Conservation (phyloP, 441 rosid genomes). For the Jatropha podagrica region DNA sequence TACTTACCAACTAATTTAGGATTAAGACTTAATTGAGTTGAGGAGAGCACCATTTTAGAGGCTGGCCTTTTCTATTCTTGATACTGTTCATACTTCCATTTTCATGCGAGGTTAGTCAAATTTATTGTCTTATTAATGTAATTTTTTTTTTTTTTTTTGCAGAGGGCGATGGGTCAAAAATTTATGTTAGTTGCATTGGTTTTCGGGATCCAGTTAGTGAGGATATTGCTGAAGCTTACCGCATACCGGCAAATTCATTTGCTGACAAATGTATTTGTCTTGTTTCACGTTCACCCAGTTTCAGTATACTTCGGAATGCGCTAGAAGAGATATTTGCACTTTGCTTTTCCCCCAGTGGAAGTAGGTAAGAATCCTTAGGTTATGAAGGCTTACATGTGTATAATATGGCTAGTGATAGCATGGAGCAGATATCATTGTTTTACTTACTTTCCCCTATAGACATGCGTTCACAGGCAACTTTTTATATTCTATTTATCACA, state of each 20-base stretch:
- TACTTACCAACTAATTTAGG: not conserved
- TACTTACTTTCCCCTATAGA: not conserved
- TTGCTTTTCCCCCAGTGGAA: slow-evolving; percentile 83
- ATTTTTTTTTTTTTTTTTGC: slow-evolving; percentile 31
- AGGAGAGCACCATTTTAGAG: not conserved
- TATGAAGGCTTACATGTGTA: slow-evolving; percentile 13
- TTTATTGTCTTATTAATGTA: not conserved
- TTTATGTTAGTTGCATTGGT: slow-evolving; percentile 91
- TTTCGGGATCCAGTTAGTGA: slow-evolving; percentile 94
- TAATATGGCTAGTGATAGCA: not conserved
- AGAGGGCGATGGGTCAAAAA: slow-evolving; percentile 99
- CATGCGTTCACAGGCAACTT: not conserved
- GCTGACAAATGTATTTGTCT: slow-evolving; percentile 97
- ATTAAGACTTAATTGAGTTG: not conserved
- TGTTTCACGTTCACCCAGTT: slow-evolving; percentile 90
- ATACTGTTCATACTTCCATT: not conserved
- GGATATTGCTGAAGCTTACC: slow-evolving; percentile 94
- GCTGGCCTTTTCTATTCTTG: not conserved
- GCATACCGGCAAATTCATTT: slow-evolving; percentile 70
- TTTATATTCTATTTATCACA: not conserved
- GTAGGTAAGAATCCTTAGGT: slow-evolving; percentile 55
- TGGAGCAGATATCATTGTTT: not conserved
- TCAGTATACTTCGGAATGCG: slow-evolving; percentile 65
- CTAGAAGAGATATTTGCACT: slow-evolving; percentile 87
- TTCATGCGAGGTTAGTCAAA: slow-evolving; percentile 3